phyloP scores from a whole-genome alignment of 306 rosid genomes.

The Vigna reflexopilosa region DNA sequence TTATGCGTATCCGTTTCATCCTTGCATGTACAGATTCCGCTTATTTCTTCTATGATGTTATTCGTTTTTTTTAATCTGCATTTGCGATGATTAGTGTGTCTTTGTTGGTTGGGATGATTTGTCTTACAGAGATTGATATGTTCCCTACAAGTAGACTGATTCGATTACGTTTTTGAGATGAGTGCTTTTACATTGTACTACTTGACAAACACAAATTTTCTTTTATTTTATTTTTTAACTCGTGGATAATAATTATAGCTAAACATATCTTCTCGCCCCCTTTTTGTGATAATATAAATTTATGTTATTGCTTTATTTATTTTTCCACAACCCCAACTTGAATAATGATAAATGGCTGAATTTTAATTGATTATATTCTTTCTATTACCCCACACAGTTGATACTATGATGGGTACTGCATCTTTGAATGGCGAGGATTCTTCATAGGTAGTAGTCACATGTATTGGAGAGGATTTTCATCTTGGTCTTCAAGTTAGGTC shows the following conservation, averaged over 20 bases:
- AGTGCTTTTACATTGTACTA: not conserved
- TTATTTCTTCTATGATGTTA: not conserved
- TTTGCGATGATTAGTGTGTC: not conserved
- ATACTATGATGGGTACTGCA: not conserved
- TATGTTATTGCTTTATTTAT: not conserved
- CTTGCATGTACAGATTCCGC: not conserved
- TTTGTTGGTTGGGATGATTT: not conserved
- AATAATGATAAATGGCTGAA: conserved; percentile 14
- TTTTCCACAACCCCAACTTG: not conserved
- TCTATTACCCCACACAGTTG: conserved; percentile 19
- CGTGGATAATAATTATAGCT: conserved; percentile 12
- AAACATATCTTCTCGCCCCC: not conserved
- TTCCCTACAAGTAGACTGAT: not conserved
- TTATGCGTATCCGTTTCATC: not conserved
- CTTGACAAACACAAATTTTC: not conserved
- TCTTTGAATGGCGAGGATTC: not conserved
- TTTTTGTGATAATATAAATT: not conserved
- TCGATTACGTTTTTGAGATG: not conserved
- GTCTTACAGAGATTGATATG: not conserved
- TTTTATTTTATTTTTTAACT: not conserved
- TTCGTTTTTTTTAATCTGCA: conserved; percentile 6
- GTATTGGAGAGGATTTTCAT: too few relatives aligned
- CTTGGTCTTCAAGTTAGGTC: too few relatives aligned
- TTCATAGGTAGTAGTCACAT: too few relatives aligned
- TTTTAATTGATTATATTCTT: conserved; percentile 29